Evolutionary conservation across 2,329 filamentous ascomycete genomes (phyloP).

Genomic region (Penicillium freii): DNA sequence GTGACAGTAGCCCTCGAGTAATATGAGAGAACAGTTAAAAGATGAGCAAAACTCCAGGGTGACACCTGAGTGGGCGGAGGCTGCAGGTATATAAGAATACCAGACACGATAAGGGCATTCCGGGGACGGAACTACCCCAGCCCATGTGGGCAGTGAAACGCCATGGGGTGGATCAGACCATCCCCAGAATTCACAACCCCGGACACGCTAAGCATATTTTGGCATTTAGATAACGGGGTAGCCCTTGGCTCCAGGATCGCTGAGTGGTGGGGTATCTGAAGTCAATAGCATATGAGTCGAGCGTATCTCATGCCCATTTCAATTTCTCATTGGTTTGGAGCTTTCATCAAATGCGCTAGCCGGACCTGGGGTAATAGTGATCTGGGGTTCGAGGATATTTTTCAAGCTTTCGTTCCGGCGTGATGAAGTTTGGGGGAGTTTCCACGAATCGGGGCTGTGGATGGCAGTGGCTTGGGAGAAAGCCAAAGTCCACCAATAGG

Average conservation of each 20-base stretch:
- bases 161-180: slow-evolving; percentile 17
- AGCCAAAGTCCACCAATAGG: slow-evolving; percentile 33
- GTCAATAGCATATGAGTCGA: slow-evolving; percentile 12
- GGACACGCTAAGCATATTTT: slow-evolving; percentile 21
- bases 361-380: slow-evolving; percentile 24
- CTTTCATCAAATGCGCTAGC: not conserved
- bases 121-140: slow-evolving; percentile 1
- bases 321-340: slow-evolving; percentile 13
- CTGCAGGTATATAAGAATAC: slow-evolving; percentile 1
- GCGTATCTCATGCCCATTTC: not conserved
- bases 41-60: not conserved
- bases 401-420: slow-evolving; percentile 15
- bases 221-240: slow-evolving; percentile 18
- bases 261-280: slow-evolving; percentile 32
- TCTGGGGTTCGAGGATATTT: slow-evolving; percentile 37
- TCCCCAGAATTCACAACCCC: slow-evolving; percentile 9
- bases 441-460: slow-evolving; percentile 31
- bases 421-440: slow-evolving; percentile 13
- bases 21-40: not conserved
- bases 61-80: not conserved
- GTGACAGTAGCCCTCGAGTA: not conserved
- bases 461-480: slow-evolving; percentile 14
- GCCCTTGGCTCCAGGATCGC: slow-evolving; percentile 18
- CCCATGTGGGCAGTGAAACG: slow-evolving; percentile 10
- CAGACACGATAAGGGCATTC: slow-evolving; percentile 1